These are phyloP conservation scores for Tolypocladium inflatum DNA, from an alignment of 2,329 filamentous ascomycete genomes.

Conservation along the genomic window DNA sequence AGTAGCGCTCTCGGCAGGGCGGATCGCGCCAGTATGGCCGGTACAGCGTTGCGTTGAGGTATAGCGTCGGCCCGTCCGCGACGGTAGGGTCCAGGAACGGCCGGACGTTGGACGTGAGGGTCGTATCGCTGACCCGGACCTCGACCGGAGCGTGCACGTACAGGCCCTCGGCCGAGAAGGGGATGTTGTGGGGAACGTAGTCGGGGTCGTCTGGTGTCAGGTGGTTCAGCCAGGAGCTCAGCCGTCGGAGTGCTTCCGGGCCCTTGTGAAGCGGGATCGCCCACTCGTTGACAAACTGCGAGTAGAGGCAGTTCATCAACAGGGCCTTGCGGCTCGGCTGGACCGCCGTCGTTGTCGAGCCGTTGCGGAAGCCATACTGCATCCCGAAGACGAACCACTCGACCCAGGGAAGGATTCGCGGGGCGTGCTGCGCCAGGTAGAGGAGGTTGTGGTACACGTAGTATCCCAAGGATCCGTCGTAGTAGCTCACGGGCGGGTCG, in stretches of 20 bases:
- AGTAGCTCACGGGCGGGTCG: constrained; percentile 61
- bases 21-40: constrained; percentile 72
- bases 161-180: constrained; percentile 67
- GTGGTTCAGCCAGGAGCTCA: constrained; percentile 76
- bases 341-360: constrained; percentile 59
- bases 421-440: constrained; percentile 67
- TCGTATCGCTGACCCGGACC: constrained; percentile 74
- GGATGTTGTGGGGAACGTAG: constrained; percentile 60
- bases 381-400: constrained; percentile 97
- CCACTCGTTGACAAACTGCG: constrained; percentile 99
- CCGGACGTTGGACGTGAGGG: constrained; percentile 22
- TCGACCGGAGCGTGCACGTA: constrained; percentile 88
- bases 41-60: constrained; percentile 86
- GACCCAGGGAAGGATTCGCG: constrained; percentile 72
- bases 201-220: constrained; percentile 51
- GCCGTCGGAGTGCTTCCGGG: constrained; percentile 73
- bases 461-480: constrained; percentile 73
- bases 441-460: constrained; percentile 89
- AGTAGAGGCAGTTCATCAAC: constrained; percentile 95
- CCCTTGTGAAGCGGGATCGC: constrained; percentile 78
- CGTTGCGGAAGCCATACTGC: constrained; percentile 84
- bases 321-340: constrained; percentile 73
- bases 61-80: constrained; percentile 63
- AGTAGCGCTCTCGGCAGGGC: constrained; percentile 67
- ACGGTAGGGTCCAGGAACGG: constrained; percentile 61